Evolutionary conservation across 306 rosid species (phyloP).

Genomic region (Ochetophila trinervis): DNA sequence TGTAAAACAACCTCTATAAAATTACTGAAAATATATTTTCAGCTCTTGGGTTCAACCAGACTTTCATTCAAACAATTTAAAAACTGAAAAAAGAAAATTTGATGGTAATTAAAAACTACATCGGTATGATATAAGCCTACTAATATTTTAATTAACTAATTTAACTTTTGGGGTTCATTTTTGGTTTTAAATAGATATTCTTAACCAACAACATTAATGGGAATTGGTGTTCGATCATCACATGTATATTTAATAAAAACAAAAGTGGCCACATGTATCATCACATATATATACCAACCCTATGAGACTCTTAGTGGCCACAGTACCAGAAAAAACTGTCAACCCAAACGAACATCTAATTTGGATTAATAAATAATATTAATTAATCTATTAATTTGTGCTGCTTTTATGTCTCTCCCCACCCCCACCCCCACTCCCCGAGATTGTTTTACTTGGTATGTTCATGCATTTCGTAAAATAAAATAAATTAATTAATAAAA

Average conservation of each 20-base stretch:
- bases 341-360: constrained; percentile 38
- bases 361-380: constrained; percentile 7
- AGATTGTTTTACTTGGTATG: not conserved
- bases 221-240: not conserved
- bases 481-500: not conserved
- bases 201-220: not conserved
- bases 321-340: constrained; percentile 68
- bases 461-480: constrained; percentile 29
- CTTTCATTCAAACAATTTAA: too few relatives aligned
- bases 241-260: not conserved
- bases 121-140: too few relatives aligned
- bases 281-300: constrained; percentile 12
- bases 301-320: constrained; percentile 22
- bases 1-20: too few relatives aligned
- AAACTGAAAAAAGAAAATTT: too few relatives aligned
- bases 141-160: not conserved
- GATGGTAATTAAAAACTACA: too few relatives aligned
- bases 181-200: not conserved
- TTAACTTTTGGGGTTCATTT: too few relatives aligned
- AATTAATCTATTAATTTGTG: constrained; percentile 24
- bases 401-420: constrained; percentile 6
- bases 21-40: too few relatives aligned
- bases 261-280: not conserved
- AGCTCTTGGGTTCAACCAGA: too few relatives aligned
- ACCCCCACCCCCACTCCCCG: constrained; percentile 9